A percentile compares a stretch with the other conserved stretches of the same genome.
Evolutionary conservation across 192 early-diverging fungal species (phyloP).

Genomic region (Oehlia diaphana): DNA sequence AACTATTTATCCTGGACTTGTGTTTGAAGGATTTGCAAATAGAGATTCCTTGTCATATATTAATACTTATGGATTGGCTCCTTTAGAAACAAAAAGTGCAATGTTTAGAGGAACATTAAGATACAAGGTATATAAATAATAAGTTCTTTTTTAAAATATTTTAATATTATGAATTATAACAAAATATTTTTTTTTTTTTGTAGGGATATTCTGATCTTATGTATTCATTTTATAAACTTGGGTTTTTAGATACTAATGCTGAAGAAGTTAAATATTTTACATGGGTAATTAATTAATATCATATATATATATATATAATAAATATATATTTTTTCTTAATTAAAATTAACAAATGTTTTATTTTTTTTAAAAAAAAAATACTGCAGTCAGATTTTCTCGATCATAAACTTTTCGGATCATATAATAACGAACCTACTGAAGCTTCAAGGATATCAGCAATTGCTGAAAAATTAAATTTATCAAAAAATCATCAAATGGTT

Average conservation of each 20-base stretch:
- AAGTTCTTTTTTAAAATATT: background rate
- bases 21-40: slow-evolving; percentile 93
- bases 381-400: slow-evolving; percentile 47
- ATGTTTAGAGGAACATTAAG: slow-evolving; percentile 96
- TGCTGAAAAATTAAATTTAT: slow-evolving; percentile 41
- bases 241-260: slow-evolving; percentile 64
- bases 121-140: slow-evolving; percentile 56
- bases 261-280: slow-evolving; percentile 33
- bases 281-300: slow-evolving; percentile 40
- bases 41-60: slow-evolving; percentile 90
- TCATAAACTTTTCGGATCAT: slow-evolving; percentile 36
- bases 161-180: background rate
- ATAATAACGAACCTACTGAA: slow-evolving; percentile 26
- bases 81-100: slow-evolving; percentile 68
- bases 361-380: background rate
- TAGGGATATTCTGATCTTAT: slow-evolving; percentile 89
- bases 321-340: background rate
- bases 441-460: slow-evolving; percentile 33
- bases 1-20: slow-evolving; percentile 81
- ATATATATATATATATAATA: background rate
- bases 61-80: slow-evolving; percentile 79
- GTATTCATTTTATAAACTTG: slow-evolving; percentile 73
- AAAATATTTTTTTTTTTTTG: background rate
- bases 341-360: no score
- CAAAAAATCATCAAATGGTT: slow-evolving; percentile 45